Evolutionary conservation across 352 stramenopile species (phyloP).

Genomic region (Pythium aquatile): DNA sequence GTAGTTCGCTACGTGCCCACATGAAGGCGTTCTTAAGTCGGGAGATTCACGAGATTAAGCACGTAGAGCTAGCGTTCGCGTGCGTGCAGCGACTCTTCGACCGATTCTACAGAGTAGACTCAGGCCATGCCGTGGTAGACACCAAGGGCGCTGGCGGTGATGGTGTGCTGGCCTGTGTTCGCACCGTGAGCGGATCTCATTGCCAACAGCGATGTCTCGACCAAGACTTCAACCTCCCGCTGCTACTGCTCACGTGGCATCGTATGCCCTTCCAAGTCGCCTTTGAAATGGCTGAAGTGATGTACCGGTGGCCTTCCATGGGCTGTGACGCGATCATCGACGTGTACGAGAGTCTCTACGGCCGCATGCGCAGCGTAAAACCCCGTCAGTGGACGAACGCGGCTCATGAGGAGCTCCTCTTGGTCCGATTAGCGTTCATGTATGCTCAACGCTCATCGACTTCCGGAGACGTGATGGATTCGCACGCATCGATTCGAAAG

Average conservation of each 20-base stretch:
- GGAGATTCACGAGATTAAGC: constrained; percentile 30
- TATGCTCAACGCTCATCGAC: constrained; percentile 34
- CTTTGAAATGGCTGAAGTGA: constrained; percentile 60
- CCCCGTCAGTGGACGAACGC: constrained; percentile 31
- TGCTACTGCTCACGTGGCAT: constrained; percentile 51
- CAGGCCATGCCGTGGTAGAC: background rate
- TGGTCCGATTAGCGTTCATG: constrained; percentile 54
- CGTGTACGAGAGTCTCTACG: constrained; percentile 56
- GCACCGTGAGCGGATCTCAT: background rate
- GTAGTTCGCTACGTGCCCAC: constrained; percentile 49
- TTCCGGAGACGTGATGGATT: constrained; percentile 9
- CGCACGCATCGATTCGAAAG: background rate
- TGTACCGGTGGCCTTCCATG: constrained; percentile 37
- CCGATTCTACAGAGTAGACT: constrained; percentile 21
- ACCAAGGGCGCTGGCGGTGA: background rate
- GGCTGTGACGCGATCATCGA: constrained; percentile 31
- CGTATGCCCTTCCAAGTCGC: constrained; percentile 57
- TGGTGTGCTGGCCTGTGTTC: background rate
- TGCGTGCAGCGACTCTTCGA: constrained; percentile 37
- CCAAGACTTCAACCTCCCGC: background rate
- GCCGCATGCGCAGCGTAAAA: constrained; percentile 39
- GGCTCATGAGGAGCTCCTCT: constrained; percentile 50
- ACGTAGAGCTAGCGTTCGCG: constrained; percentile 36
- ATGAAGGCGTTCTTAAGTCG: constrained; percentile 40
- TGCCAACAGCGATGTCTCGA: background rate